Percentiles rank a stretch among this genome's conserved stretches.
These are phyloP conservation scores for Gomphus sp. DNA, from an alignment of 1,284 basidiomycete genomes.

Conservation along the genomic window DNA sequence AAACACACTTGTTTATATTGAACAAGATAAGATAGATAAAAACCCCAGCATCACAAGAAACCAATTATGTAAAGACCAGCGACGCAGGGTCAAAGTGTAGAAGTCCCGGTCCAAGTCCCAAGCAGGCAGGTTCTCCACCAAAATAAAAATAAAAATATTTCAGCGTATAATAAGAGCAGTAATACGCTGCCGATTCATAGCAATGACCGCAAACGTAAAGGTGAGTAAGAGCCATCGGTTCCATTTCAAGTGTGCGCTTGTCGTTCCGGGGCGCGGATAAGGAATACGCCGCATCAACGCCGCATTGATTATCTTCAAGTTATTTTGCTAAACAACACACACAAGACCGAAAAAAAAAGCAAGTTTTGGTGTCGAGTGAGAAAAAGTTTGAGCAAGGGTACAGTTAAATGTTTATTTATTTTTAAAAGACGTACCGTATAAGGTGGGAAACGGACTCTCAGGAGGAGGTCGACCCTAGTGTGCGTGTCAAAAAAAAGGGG, in stretches of 20 bases:
- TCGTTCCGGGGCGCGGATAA: neutral
- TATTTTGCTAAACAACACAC: too few species aligned
- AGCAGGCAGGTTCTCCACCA: too few species aligned
- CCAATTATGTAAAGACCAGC: too few species aligned
- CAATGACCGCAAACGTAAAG: neutral
- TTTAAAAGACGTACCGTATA: slow-evolving; percentile 55
- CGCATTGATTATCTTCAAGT: neutral
- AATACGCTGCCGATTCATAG: neutral
- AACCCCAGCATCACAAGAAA: too few species aligned
- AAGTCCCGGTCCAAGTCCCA: too few species aligned
- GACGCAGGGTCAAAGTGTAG: too few species aligned
- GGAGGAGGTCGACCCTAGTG: slow-evolving; percentile 45
- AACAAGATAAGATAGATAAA: too few species aligned
- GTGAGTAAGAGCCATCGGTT: neutral
- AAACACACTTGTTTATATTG: too few species aligned
- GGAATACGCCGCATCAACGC: neutral
- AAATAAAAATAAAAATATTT: too few species aligned
- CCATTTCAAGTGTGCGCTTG: neutral
- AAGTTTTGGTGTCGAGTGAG: too few species aligned
- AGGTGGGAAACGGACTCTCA: slow-evolving; percentile 55
- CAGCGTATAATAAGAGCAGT: neutral
- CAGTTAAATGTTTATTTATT: too few species aligned
- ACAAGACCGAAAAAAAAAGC: neutral
- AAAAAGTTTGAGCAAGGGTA: too few species aligned
- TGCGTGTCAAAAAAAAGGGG: neutral